These are phyloP conservation scores for Neobulgaria alba DNA, from an alignment of 2,329 filamentous ascomycete species.

Conservation along the genomic window DNA sequence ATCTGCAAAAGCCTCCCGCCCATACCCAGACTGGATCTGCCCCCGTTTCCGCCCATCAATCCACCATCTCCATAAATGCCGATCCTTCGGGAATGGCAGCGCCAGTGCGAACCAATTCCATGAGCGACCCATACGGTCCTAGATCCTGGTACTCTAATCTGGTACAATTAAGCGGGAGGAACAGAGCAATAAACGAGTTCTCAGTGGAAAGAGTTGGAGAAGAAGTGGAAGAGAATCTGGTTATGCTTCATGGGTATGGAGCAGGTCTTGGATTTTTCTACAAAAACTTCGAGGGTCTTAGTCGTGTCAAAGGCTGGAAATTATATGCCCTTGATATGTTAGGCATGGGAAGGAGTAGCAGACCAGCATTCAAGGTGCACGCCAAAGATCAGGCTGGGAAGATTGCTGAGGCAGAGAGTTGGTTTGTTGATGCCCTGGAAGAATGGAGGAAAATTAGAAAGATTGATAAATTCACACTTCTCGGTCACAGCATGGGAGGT, in stretches of 20 bases:
- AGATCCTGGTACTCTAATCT: conserved; percentile 80
- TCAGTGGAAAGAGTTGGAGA: conserved; percentile 79
- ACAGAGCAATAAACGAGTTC: conserved; percentile 87
- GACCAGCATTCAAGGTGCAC: conserved; percentile 76
- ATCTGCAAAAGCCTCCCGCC: conserved; percentile 61
- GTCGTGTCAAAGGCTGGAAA: conserved; percentile 71
- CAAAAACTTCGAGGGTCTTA: conserved; percentile 89
- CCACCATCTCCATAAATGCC: conserved; percentile 30
- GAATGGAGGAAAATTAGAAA: conserved; percentile 88
- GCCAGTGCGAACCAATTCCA: conserved; percentile 36
- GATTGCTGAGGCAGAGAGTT: conserved; percentile 82
- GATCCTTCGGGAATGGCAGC: conserved; percentile 32
- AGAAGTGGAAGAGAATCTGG: conserved; percentile 71
- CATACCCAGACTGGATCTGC: conserved; percentile 45
- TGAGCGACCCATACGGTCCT: conserved; percentile 72
- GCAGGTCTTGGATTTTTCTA: conserved; percentile 97
- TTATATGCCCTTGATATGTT: conserved; percentile 91
- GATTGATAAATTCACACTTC: conserved; percentile 85
- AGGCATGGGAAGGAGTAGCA: conserved; percentile 83
- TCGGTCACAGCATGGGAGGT: conserved; percentile 88
- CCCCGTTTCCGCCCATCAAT: conserved; percentile 35
- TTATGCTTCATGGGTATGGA: conserved; percentile 95
- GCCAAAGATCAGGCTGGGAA: conserved; percentile 74
- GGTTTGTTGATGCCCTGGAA: conserved; percentile 93
- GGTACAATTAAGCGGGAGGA: conserved; percentile 75